Evolutionary conservation across 345 rosid genomes (phyloP), one percentile per base, ranked within the genome.

Genomic region (Heritiera fomes): DNA sequence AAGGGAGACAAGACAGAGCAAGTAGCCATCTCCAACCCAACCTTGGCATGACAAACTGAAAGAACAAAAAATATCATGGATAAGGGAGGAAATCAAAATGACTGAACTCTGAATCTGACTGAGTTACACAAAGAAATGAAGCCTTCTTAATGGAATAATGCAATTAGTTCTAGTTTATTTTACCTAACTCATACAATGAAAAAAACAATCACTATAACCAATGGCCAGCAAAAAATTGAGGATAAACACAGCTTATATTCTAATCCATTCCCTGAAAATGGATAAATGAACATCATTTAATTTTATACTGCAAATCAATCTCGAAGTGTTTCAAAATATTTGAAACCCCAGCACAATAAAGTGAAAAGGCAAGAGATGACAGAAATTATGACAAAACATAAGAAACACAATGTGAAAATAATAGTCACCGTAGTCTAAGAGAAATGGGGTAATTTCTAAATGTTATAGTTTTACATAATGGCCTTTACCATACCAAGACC

Each of bases 21-120:
- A 95, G 96, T 75, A 95, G 84, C 98, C 99, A 95, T 83, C 99
- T 89, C 98, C 99, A 93, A 76, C 92, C 91, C 84, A 90, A 75
- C 50, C 58, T 87, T 73, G 99, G 99, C 98, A 95, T 93, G 74
- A 95, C 80, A 80, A 90, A 75, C 98, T 93, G 91, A 87, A 84
- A 83, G 82, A 78, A 59, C 6, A 9, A 69, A 13, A 52, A 43
- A 66, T 43, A 75, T 4, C 18, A 60, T 28, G n/a, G 61, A 80
- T 76, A 46, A 71, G 76, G 18, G 23, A 12, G 58, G 3, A 49
- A 52, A 77, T 64, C 41, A 70, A 49, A 20, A 49, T 30, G 41
- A 47, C 8, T 68, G 34, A 68, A n/a, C 53, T 68, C 34, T 11
- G 45, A 38, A 43, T 41, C 65, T 71, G 43, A 71, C 56, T 2